Conservation (phyloP, 768 basidiomycete genomes). For the Lactarius psammicola region DNA sequence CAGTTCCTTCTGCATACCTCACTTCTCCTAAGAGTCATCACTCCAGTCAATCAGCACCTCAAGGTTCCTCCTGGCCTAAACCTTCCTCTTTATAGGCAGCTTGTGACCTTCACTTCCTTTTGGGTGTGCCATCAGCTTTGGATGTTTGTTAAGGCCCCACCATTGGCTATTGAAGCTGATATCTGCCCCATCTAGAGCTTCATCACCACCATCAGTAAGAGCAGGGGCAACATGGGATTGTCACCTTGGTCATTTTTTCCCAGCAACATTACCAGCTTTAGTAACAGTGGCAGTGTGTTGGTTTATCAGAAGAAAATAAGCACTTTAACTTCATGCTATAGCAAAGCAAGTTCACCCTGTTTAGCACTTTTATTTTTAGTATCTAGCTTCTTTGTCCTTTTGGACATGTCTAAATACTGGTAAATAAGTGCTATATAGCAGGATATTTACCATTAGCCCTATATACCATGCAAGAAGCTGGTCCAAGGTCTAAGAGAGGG, state of each 20-base stretch:
- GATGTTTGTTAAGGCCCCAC: neutral
- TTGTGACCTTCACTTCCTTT: neutral
- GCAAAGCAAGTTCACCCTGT: too few species aligned
- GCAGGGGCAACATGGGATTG: neutral
- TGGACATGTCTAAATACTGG: too few species aligned
- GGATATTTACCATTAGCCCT: too few species aligned
- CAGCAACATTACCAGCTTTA: neutral
- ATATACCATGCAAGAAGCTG: too few species aligned
- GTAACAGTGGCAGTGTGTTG: neutral
- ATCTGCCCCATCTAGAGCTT: neutral
- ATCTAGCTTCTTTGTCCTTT: too few species aligned
- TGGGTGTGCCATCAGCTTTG: neutral
- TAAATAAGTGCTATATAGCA: too few species aligned
- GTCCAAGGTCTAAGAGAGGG: too few species aligned
- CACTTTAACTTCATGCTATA: too few species aligned
- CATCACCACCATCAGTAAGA: neutral
- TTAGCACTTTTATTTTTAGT: too few species aligned
- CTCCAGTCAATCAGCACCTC: neutral
- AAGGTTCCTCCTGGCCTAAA: neutral
- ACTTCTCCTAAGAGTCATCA: neutral
- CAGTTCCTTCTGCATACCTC: neutral
- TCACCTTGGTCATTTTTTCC: neutral
- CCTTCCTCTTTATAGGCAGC: neutral
- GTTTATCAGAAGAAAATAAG: too few species aligned
- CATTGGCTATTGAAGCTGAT: neutral